Evolutionary conservation across 306 rosid genomes (phyloP).

Genomic region (Medicago ruthenica): DNA sequence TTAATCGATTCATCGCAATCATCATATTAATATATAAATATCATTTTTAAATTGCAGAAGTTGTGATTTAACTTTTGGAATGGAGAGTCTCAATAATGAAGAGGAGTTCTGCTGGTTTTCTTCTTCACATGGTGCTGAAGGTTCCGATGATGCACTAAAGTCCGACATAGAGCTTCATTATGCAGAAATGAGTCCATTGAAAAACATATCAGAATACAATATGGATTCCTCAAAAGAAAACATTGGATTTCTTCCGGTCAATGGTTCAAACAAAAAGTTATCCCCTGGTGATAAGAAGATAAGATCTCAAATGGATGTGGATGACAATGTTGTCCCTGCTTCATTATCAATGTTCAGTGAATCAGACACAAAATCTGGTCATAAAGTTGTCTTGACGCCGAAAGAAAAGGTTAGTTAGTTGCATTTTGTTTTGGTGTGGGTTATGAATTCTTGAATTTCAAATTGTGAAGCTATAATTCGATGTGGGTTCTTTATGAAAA

Average conservation of each 20-base stretch:
- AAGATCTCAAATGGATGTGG: conserved; percentile 48
- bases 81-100: conserved; percentile 67
- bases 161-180: conserved; percentile 60
- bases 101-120: conserved; percentile 76
- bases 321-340: conserved; percentile 44
- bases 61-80: conserved; percentile 75
- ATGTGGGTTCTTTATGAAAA: conserved; percentile 29
- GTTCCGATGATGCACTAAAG: conserved; percentile 65
- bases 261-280: conserved; percentile 44
- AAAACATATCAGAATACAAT: conserved; percentile 49
- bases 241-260: conserved; percentile 42
- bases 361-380: conserved; percentile 47
- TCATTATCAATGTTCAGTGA: conserved; percentile 47
- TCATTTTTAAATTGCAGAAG: conserved; percentile 58
- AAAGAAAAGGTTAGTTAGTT: conserved; percentile 61
- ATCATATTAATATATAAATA: conserved; percentile 7
- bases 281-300: conserved; percentile 39
- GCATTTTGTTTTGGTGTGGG: conserved; percentile 11
- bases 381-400: conserved; percentile 42
- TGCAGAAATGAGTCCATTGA: conserved; percentile 56
- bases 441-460: conserved; percentile 20
- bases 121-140: conserved; percentile 63
- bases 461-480: conserved; percentile 21
- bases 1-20: conserved; percentile 28
- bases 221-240: conserved; percentile 50